These are phyloP conservation scores for Ceratocystis harringtonii DNA, from an alignment of 2,329 filamentous ascomycete species.

Conservation along the genomic window DNA sequence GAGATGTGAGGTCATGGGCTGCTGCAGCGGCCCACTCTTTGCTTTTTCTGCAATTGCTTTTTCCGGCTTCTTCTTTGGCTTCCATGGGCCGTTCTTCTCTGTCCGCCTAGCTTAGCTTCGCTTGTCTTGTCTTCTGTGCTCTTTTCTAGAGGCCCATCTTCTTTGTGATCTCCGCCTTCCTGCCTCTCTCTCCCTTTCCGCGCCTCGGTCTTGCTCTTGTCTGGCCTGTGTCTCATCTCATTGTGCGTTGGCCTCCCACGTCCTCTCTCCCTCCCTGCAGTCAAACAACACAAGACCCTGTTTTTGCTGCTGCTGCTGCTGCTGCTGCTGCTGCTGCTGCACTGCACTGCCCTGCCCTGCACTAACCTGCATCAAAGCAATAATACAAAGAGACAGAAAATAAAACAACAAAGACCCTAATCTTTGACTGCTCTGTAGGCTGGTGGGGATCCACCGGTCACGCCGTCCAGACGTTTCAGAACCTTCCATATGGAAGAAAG, in stretches of 20 bases:
- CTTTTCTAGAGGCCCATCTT: not conserved
- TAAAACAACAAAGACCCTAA: not conserved
- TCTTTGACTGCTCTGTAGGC: not conserved
- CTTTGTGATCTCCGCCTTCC: not conserved
- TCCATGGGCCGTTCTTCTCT: not conserved
- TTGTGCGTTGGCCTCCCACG: not conserved
- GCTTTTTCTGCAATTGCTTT: not conserved
- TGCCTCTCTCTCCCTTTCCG: not conserved
- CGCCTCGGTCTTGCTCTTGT: not conserved
- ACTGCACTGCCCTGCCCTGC: too few relatives aligned
- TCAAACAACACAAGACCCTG: not conserved
- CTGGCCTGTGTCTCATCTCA: slow-evolving; percentile 3
- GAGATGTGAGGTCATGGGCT: not conserved
- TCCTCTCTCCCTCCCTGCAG: not conserved
- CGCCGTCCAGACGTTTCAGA: slow-evolving; percentile 5
- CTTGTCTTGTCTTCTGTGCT: not conserved
- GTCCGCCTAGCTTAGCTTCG: not conserved
- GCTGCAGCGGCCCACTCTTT: not conserved
- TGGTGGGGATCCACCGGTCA: not conserved
- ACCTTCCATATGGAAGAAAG: slow-evolving; percentile 5
- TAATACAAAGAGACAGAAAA: not conserved
- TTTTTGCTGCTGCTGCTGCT: not conserved
- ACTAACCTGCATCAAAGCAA: not conserved
- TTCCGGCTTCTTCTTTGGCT: not conserved
- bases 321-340: too few relatives aligned